Conservation (phyloP, 2,329 filamentous ascomycete genomes). For the Colletotrichum lupini region DNA sequence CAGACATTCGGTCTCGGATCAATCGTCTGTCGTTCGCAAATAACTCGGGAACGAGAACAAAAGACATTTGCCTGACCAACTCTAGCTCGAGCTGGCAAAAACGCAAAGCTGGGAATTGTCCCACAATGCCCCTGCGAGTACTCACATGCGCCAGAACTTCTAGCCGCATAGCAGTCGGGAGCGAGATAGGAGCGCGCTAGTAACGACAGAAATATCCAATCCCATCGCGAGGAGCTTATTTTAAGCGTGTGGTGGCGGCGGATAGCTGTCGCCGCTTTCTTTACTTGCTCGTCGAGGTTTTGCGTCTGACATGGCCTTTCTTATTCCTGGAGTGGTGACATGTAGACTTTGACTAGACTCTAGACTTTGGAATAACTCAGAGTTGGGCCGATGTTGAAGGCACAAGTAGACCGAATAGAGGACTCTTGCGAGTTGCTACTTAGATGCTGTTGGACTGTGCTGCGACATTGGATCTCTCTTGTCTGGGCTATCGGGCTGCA, state of each 20-base stretch:
- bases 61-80: not conserved
- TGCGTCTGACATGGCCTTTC: not conserved
- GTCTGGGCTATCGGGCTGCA: not conserved
- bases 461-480: not conserved
- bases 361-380: not conserved
- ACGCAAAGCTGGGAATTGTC: not conserved
- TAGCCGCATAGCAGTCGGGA: slow-evolving; percentile 22
- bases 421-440: not conserved
- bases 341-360: not conserved
- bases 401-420: not conserved
- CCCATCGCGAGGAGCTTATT: slow-evolving; percentile 22
- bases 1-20: not conserved
- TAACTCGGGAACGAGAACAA: not conserved
- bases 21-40: not conserved
- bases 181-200: slow-evolving; percentile 18
- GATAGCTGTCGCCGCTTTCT: slow-evolving; percentile 25
- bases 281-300: not conserved
- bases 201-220: slow-evolving; percentile 8
- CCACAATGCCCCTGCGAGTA: not conserved
- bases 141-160: not conserved
- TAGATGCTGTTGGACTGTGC: not conserved
- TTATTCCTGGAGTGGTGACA: slow-evolving; percentile 24
- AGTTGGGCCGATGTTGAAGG: not conserved
- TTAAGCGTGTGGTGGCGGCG: slow-evolving; percentile 27
- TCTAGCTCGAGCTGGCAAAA: not conserved